Conservation (phyloP, 306 rosid species). For the Casuarina glauca region DNA sequence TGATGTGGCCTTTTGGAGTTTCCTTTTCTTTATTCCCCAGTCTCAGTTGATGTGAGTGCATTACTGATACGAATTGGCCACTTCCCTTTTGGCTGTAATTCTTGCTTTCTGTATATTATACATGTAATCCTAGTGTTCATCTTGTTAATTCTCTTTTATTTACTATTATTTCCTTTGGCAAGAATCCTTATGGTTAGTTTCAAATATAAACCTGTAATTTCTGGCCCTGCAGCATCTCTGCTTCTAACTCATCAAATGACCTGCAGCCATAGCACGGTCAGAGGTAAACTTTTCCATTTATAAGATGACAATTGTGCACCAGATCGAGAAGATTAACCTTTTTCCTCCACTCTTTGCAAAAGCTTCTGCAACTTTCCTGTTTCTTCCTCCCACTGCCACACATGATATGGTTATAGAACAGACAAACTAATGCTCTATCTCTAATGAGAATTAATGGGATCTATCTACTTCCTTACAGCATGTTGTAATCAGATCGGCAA, state of each 20-base stretch:
- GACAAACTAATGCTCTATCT: constrained; percentile 5
- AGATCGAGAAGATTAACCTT: constrained; percentile 46
- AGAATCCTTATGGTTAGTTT: neutral
- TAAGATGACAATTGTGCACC: constrained; percentile 3
- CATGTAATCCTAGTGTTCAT: neutral
- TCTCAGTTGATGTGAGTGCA: neutral
- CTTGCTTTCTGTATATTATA: neutral
- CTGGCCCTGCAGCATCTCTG: constrained; percentile 83
- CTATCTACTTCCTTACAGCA: constrained; percentile 60
- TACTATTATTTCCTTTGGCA: neutral
- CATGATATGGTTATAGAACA: constrained; percentile 18
- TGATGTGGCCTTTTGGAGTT: neutral
- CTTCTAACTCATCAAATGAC: constrained; percentile 90
- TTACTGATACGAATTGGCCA: neutral
- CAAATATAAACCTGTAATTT: constrained; percentile 71
- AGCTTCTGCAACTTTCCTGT: constrained; percentile 92
- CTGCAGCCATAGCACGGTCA: constrained; percentile 34
- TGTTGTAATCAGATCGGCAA: constrained; percentile 93
- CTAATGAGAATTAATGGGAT: constrained; percentile 11
- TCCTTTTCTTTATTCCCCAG: neutral
- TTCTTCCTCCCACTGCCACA: constrained; percentile 94
- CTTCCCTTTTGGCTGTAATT: neutral
- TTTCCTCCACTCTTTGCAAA: constrained; percentile 73
- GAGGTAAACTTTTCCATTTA: neutral
- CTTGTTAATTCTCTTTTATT: neutral